A percentile compares a stretch with the other conserved stretches of the same genome.
Conservation (phyloP, 176 grass and related monocot species). For the Melocanna baccifera region DNA sequence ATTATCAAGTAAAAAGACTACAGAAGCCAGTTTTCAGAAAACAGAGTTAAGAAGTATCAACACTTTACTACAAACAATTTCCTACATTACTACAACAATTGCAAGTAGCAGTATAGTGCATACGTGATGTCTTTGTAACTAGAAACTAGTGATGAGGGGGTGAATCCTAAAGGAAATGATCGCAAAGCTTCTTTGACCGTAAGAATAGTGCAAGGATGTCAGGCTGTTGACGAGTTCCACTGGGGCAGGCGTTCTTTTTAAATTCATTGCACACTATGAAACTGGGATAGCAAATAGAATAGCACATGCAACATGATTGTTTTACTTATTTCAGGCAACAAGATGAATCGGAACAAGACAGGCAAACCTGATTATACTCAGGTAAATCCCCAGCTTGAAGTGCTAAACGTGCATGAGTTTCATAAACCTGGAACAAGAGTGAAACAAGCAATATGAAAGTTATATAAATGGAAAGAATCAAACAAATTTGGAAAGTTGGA, state of each 20-base stretch:
- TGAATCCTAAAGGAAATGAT: background rate
- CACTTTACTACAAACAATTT: background rate
- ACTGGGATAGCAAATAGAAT: constrained; percentile 2
- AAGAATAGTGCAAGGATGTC: background rate
- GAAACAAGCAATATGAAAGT: background rate
- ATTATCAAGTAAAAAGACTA: constrained; percentile 6
- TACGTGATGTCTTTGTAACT: background rate
- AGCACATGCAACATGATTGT: background rate
- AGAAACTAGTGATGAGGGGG: background rate
- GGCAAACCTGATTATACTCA: constrained; percentile 87
- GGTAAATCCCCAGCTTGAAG: constrained; percentile 78
- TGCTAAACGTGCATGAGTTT: constrained; percentile 88
- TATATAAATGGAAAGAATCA: background rate
- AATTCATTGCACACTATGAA: background rate
- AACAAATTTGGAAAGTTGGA: constrained; percentile 5
- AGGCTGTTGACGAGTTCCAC: background rate
- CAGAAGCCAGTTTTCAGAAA: background rate
- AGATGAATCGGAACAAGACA: constrained; percentile 20
- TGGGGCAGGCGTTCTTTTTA: background rate
- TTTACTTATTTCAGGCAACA: constrained; percentile 2
- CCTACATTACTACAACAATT: background rate
- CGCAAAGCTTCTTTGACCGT: background rate
- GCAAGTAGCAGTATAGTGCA: background rate
- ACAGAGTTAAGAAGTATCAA: background rate
- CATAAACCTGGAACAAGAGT: constrained; percentile 74